These are phyloP conservation scores for Pterulicium gracile DNA, from an alignment of 1,284 basidiomycete genomes.

Conservation along the genomic window DNA sequence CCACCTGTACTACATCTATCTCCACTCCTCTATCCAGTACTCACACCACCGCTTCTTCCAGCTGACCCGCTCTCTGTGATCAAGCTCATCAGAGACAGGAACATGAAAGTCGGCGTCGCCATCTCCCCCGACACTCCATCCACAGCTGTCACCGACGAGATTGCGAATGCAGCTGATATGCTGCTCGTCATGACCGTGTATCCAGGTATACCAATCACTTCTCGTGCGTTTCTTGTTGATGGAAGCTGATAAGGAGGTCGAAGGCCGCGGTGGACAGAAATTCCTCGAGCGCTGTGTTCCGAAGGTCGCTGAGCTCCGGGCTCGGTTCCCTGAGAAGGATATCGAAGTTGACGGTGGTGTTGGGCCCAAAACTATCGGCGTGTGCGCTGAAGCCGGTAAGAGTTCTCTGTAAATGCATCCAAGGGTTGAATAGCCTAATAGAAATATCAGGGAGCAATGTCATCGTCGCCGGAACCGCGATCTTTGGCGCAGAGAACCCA, in stretches of 20 bases:
- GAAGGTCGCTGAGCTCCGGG: conserved; percentile 87
- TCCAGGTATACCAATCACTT: conserved; percentile 44
- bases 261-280: conserved; percentile 91
- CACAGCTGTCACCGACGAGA: conserved; percentile 71
- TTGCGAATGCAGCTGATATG: conserved; percentile 80
- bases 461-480: conserved; percentile 95
- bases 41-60: conserved; percentile 19
- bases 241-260: conserved; percentile 1
- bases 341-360: conserved; percentile 99
- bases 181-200: conserved; percentile 97
- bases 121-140: conserved; percentile 92
- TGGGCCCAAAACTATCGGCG: conserved; percentile 80
- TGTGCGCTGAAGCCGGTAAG: conserved; percentile 83
- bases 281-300: conserved; percentile 90
- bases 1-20: conserved; percentile 55
- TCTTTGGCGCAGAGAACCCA: conserved; percentile 79
- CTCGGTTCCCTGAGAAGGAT: conserved; percentile 85
- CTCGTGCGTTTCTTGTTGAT: background rate
- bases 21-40: conserved; percentile 3
- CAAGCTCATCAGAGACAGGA: conserved; percentile 57
- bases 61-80: conserved; percentile 71
- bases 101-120: conserved; percentile 89
- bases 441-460: conserved; percentile 92
- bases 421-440: no score
- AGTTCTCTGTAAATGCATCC: conserved; percentile 2